These are phyloP conservation scores for Trypanosoma platydactyli DNA, from an alignment of 208 protist genomes.

Conservation along the genomic window DNA sequence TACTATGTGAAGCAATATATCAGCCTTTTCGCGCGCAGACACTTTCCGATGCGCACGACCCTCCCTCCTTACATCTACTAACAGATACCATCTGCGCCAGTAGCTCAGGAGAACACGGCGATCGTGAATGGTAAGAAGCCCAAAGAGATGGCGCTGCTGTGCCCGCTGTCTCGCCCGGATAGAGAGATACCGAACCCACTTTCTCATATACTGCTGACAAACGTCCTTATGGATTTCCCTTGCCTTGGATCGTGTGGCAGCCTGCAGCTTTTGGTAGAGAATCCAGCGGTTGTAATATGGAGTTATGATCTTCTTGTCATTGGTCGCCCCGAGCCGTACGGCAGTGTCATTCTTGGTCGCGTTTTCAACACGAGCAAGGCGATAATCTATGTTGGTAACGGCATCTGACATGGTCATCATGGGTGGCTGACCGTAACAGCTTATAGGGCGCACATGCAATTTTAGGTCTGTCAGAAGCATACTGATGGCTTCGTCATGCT, in stretches of 20 bases:
- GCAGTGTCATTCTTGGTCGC: neutral
- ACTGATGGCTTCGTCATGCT: constrained; percentile 7
- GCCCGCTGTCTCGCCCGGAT: neutral
- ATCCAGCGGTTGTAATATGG: constrained; percentile 11
- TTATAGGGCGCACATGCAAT: constrained; percentile 22
- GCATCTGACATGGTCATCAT: constrained; percentile 26
- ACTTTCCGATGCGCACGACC: neutral
- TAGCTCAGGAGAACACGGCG: constrained; percentile 1
- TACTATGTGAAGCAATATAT: constrained; percentile 13
- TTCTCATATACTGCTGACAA: constrained; percentile 16
- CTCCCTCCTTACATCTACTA: neutral
- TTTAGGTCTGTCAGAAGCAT: constrained; percentile 12
- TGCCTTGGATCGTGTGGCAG: neutral
- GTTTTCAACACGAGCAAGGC: constrained; percentile 18
- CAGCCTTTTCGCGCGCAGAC: constrained; percentile 2
- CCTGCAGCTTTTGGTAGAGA: neutral
- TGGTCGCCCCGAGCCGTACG: neutral
- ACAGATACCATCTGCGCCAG: constrained; percentile 5
- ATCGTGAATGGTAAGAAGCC: neutral
- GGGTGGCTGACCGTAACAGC: constrained; percentile 8
- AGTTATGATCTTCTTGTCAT: neutral
- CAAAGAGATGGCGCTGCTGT: constrained; percentile 12
- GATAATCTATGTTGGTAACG: constrained; percentile 22
- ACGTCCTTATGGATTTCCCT: neutral
- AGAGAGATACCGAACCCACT: constrained; percentile 13